Conservation (phyloP, 768 basidiomycete species). For the Jaapia argillacea region DNA sequence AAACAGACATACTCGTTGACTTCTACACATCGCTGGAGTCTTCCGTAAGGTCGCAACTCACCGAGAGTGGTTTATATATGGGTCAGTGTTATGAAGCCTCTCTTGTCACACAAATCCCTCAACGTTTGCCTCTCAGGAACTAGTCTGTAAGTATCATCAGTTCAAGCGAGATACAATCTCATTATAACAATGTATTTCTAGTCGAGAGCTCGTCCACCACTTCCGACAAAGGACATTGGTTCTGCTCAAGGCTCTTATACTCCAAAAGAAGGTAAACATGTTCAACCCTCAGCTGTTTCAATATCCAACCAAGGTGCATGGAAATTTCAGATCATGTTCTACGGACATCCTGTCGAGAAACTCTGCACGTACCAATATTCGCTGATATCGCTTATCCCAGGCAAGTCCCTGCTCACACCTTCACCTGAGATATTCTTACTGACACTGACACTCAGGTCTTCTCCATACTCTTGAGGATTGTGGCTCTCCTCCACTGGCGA, state of each 20-base stretch:
- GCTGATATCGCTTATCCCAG: conserved; percentile 86
- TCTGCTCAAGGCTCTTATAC: conserved; percentile 90
- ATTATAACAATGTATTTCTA: conserved; percentile 18
- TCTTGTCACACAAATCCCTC: too few relatives aligned
- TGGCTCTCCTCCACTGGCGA: conserved; percentile 73
- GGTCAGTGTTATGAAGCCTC: conserved; percentile 37
- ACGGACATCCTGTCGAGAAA: conserved; percentile 90
- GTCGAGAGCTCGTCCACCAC: conserved; percentile 86
- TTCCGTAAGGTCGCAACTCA: conserved; percentile 71
- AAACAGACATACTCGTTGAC: conserved; percentile 82
- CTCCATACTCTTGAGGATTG: conserved; percentile 86
- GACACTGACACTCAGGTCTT: conserved; percentile 40
- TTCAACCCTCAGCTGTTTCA: not conserved
- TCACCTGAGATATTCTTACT: not conserved
- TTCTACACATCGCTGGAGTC: conserved; percentile 71
- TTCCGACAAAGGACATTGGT: conserved; percentile 89
- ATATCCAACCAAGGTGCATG: conserved; percentile 4
- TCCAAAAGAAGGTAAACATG: conserved; percentile 74
- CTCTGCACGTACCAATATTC: conserved; percentile 98
- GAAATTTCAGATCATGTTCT: conserved; percentile 72
- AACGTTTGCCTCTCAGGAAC: conserved; percentile 44
- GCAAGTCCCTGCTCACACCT: conserved; percentile 14
- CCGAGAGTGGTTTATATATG: conserved; percentile 92
- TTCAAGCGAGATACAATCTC: not conserved
- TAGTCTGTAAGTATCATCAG: conserved; percentile 39